Percentiles rank a stretch among this genome's conserved stretches.
Conservation (phyloP, 2,329 filamentous ascomycete genomes). For the Colletotrichum sidae region DNA sequence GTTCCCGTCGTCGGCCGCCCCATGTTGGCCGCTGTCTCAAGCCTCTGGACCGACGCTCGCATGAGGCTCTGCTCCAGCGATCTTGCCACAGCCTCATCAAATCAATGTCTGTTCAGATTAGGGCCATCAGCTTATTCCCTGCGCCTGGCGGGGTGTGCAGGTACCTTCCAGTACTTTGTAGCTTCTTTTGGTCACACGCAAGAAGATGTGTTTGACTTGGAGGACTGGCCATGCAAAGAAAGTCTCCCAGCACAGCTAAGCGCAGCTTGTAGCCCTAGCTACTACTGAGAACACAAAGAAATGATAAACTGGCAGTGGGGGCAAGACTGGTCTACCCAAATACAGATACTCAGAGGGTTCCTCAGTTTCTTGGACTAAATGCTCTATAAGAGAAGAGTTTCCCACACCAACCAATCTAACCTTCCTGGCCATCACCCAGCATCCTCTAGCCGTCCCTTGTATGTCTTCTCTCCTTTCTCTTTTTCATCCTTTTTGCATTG, state of each 20-base stretch:
- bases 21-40: conserved; percentile 1
- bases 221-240: conserved; percentile 22
- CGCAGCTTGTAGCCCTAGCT: background rate
- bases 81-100: conserved; percentile 2
- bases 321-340: too few relatives aligned
- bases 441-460: conserved; percentile 19
- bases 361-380: too few relatives aligned
- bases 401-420: background rate
- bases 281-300: background rate
- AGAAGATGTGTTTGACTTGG: conserved; percentile 33
- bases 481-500: conserved; percentile 34
- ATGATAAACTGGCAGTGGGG: background rate
- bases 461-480: conserved; percentile 17
- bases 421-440: conserved; percentile 16
- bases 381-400: conserved; percentile 28
- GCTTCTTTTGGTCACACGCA: conserved; percentile 15
- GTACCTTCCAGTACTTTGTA: background rate
- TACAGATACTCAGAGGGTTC: background rate
- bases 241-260: conserved; percentile 1
- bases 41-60: conserved; percentile 20
- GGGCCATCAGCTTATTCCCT: background rate
- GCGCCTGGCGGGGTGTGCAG: background rate
- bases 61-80: conserved; percentile 33
- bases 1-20: conserved; percentile 6
- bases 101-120: background rate